Evolutionary conservation across 2,329 filamentous ascomycete genomes (phyloP).

Genomic region (Bretziella fagacearum): DNA sequence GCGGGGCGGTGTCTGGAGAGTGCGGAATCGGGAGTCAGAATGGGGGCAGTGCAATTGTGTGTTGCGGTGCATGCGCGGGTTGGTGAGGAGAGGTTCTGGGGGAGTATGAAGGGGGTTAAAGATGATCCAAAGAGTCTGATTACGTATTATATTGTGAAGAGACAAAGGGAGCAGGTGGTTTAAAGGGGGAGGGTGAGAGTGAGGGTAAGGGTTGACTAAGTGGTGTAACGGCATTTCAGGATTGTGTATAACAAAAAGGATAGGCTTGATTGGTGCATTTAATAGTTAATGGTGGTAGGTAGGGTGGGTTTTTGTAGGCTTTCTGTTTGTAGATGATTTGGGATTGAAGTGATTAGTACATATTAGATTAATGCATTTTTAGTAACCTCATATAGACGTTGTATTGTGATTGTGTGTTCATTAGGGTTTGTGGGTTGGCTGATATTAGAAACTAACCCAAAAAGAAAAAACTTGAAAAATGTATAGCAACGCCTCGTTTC

Average conservation of each 20-base stretch:
- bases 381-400: background rate
- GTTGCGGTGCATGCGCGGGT: constrained; percentile 50
- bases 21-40: constrained; percentile 44
- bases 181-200: background rate
- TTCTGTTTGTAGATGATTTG: background rate
- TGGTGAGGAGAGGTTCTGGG: constrained; percentile 50
- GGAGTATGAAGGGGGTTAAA: constrained; percentile 42
- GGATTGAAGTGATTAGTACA: too few species aligned
- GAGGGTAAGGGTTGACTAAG: background rate
- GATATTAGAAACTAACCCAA: background rate
- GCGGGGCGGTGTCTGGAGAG: constrained; percentile 42
- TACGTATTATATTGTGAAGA: constrained; percentile 65
- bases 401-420: background rate
- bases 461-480: background rate
- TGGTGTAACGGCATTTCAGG: background rate
- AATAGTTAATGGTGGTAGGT: background rate
- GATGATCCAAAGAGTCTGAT: constrained; percentile 62
- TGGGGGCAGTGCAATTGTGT: constrained; percentile 67
- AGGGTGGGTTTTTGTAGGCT: background rate
- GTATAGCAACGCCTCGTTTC: constrained; percentile 14
- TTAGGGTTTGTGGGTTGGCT: background rate
- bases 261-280: background rate
- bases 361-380: background rate
- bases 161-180: constrained; percentile 34
- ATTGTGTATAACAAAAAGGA: constrained; percentile 1